Conservation (phyloP, 352 stramenopile genomes). For the Phytophthora uliginosa region DNA sequence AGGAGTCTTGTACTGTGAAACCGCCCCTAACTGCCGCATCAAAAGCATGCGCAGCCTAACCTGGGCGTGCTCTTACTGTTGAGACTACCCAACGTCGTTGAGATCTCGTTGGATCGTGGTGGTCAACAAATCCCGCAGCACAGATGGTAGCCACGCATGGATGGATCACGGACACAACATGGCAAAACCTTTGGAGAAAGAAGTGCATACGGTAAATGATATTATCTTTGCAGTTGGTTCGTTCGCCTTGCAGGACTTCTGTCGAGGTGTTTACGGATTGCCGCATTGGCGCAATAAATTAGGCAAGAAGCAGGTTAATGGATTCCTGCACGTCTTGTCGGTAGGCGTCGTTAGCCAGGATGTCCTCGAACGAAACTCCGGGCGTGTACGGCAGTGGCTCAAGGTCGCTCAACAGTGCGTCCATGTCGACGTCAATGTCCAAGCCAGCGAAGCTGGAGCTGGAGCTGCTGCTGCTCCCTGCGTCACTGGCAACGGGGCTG, state of each 20-base stretch:
- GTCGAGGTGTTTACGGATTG: slow-evolving; percentile 33
- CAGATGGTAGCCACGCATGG: background rate
- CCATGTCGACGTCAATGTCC: slow-evolving; percentile 41
- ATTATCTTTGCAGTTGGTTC: slow-evolving; percentile 37
- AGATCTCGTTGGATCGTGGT: background rate
- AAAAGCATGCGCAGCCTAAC: slow-evolving; percentile 10
- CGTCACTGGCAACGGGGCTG: slow-evolving; percentile 43
- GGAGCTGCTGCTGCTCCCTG: slow-evolving; percentile 25
- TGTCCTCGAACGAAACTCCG: slow-evolving; percentile 48
- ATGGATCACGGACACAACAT: slow-evolving; percentile 2
- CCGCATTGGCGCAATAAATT: slow-evolving; percentile 47
- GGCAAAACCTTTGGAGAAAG: background rate
- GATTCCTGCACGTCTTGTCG: slow-evolving; percentile 68
- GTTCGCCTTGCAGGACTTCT: slow-evolving; percentile 24
- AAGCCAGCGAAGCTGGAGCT: slow-evolving; percentile 21
- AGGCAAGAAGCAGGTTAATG: slow-evolving; percentile 59
- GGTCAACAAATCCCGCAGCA: background rate
- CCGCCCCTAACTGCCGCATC: slow-evolving; percentile 19
- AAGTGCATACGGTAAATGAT: slow-evolving; percentile 32
- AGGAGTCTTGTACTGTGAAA: slow-evolving; percentile 10
- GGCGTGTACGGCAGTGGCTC: slow-evolving; percentile 66
- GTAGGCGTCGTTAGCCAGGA: slow-evolving; percentile 59
- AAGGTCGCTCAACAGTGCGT: slow-evolving; percentile 32
- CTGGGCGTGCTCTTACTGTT: background rate
- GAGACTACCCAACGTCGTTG: background rate